Evolutionary conservation across 1,284 basidiomycete species (phyloP).

Genomic region (Neonothopanus nambi): DNA sequence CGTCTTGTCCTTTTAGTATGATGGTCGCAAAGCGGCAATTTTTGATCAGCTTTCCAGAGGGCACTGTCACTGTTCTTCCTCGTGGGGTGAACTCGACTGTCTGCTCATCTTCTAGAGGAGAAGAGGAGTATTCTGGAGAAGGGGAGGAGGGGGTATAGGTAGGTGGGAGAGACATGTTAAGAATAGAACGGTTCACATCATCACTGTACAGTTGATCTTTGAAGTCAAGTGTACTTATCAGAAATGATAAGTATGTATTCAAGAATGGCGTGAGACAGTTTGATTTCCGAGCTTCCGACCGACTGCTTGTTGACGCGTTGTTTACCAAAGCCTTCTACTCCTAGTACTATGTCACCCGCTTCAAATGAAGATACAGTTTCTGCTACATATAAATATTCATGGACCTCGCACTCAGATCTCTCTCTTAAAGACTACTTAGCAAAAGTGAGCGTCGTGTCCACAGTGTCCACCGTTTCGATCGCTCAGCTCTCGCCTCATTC

Average conservation of each 20-base stretch:
- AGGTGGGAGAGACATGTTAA: conserved; percentile 11
- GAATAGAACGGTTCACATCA: not conserved
- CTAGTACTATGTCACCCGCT: not conserved
- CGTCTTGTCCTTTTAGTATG: conserved; percentile 36
- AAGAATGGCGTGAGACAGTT: too few species aligned
- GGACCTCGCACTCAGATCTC: not conserved
- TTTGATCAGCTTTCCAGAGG: conserved; percentile 26
- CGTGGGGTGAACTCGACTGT: conserved; percentile 35
- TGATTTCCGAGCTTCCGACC: too few species aligned
- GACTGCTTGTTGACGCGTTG: not conserved
- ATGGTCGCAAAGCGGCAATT: conserved; percentile 32
- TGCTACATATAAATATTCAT: conserved; percentile 7
- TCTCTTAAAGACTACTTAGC: conserved; percentile 12
- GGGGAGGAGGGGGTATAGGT: conserved; percentile 14
- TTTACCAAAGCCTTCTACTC: not conserved
- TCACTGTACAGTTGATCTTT: too few species aligned
- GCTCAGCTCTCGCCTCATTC: too few species aligned
- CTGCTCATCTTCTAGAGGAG: conserved; percentile 30
- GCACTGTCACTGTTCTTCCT: conserved; percentile 18
- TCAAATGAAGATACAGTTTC: conserved; percentile 10
- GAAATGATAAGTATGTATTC: too few species aligned
- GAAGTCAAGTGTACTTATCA: too few species aligned
- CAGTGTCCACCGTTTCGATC: not conserved
- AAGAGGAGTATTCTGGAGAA: conserved; percentile 26
- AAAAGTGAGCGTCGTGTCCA: conserved; percentile 8